These are phyloP conservation scores for Colletotrichum sp. DNA, from an alignment of 2,329 filamentous ascomycete species.

Conservation along the genomic window DNA sequence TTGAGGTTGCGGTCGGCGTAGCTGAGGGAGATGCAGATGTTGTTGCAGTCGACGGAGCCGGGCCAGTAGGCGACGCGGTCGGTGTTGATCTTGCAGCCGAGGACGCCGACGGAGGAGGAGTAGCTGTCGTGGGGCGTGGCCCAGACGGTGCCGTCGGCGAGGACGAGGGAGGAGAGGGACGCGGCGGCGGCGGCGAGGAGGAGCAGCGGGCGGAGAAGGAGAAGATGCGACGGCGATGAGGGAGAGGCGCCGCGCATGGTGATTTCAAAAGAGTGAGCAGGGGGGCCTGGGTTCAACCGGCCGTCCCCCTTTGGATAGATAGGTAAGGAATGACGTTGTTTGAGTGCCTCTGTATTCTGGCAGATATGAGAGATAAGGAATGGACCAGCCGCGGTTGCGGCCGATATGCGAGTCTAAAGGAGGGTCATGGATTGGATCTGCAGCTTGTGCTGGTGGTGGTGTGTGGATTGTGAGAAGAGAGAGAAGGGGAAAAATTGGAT, in stretches of 20 bases:
- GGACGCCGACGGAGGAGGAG: conserved; percentile 52
- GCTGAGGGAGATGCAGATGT: conserved; percentile 42
- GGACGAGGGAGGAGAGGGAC: background rate
- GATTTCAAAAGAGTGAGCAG: background rate
- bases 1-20: conserved; percentile 24
- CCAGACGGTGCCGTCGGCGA: conserved; percentile 19
- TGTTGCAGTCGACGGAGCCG: conserved; percentile 46
- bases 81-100: conserved; percentile 57
- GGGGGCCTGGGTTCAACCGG: background rate
- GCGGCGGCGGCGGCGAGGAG: background rate
- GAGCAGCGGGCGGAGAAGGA: background rate
- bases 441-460: background rate
- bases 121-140: conserved; percentile 53
- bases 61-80: conserved; percentile 60
- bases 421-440: conserved; percentile 10
- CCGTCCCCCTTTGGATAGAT: background rate
- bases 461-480: conserved; percentile 5
- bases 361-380: background rate
- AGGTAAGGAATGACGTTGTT: background rate
- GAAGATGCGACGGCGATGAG: conserved; percentile 5
- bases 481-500: background rate
- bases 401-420: conserved; percentile 11
- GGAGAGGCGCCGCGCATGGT: conserved; percentile 8
- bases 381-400: conserved; percentile 16
- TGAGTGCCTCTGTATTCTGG: background rate